Evolutionary conservation across 2,329 filamentous ascomycete genomes (phyloP).

Genomic region (Myriosclerotinia scirpicola): DNA sequence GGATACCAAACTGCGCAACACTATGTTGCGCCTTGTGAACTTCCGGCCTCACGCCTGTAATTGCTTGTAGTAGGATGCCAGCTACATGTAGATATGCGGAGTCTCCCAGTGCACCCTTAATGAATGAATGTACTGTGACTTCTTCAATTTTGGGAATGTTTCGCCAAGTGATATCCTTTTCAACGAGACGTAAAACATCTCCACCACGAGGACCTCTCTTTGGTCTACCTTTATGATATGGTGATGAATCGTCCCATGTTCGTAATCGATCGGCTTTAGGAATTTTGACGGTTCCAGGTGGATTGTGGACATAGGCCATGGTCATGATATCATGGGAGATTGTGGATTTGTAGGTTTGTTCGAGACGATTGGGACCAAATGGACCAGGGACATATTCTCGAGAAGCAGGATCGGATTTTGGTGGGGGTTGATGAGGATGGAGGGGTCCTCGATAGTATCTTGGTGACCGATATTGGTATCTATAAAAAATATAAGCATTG

Average conservation of each 20-base stretch:
- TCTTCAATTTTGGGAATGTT: constrained; percentile 82
- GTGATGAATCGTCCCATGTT: constrained; percentile 84
- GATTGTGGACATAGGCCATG: constrained; percentile 81
- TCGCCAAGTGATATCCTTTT: constrained; percentile 72
- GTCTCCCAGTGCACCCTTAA: constrained; percentile 66
- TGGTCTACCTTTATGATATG: constrained; percentile 90
- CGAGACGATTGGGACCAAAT: constrained; percentile 81
- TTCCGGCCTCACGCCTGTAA: constrained; percentile 72
- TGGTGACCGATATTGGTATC: constrained; percentile 92
- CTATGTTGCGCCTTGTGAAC: constrained; percentile 69
- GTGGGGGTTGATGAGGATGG: constrained; percentile 89
- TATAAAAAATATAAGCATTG: constrained; percentile 43
- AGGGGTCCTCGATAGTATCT: constrained; percentile 93
- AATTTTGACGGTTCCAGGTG: constrained; percentile 67
- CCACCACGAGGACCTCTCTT: constrained; percentile 81
- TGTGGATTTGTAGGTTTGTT: constrained; percentile 87
- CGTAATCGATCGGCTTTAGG: constrained; percentile 67
- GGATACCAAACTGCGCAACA: constrained; percentile 74
- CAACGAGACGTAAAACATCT: constrained; percentile 68
- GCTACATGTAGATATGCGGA: constrained; percentile 77
- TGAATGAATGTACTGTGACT: constrained; percentile 77
- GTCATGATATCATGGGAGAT: constrained; percentile 86
- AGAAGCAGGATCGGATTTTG: constrained; percentile 80
- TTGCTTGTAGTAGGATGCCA: constrained; percentile 79
- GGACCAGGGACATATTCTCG: constrained; percentile 88